phyloP scores from a whole-genome alignment of 2,329 filamentous ascomycete species.

The Plenodomus biglobosus region DNA sequence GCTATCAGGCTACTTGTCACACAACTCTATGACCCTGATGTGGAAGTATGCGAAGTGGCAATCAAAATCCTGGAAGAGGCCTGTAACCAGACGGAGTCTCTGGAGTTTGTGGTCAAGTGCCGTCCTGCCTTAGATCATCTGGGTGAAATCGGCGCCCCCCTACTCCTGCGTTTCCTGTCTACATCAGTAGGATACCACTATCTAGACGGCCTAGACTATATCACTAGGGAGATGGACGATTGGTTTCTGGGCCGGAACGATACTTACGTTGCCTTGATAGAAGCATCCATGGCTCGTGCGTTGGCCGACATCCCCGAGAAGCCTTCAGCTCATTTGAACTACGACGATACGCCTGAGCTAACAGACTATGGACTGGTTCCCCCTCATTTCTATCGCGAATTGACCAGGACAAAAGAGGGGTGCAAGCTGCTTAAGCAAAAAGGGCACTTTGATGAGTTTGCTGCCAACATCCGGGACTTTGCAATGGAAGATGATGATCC shows the following conservation, averaged over 20 bases:
- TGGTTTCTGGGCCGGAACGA: slow-evolving; percentile 98
- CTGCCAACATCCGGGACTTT: slow-evolving; percentile 81
- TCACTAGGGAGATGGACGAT: slow-evolving; percentile 99
- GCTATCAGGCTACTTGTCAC: slow-evolving; percentile 96
- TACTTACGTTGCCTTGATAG: slow-evolving; percentile 89
- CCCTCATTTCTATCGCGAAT: slow-evolving; percentile 96
- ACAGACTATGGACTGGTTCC: slow-evolving; percentile 67
- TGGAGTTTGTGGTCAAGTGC: slow-evolving; percentile 97
- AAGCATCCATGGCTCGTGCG: slow-evolving; percentile 88
- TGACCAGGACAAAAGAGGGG: slow-evolving; percentile 89
- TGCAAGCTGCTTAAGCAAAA: slow-evolving; percentile 88
- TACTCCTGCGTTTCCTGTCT: slow-evolving; percentile 88
- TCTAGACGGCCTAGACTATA: slow-evolving; percentile 93
- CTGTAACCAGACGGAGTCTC: slow-evolving; percentile 85
- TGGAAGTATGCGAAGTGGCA: slow-evolving; percentile 93
- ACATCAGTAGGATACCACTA: slow-evolving; percentile 98
- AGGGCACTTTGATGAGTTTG: slow-evolving; percentile 95
- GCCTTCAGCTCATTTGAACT: slow-evolving; percentile 49
- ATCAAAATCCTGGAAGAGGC: slow-evolving; percentile 98
- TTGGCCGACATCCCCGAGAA: slow-evolving; percentile 66
- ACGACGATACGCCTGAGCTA: slow-evolving; percentile 51
- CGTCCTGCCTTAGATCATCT: slow-evolving; percentile 91
- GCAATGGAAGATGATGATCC: slow-evolving; percentile 81
- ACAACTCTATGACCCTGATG: slow-evolving; percentile 94
- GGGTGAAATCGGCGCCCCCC: slow-evolving; percentile 91